Evolutionary conservation across 2,329 filamentous ascomycete species (phyloP), one percentile per base, ranked within the genome.

Genomic region (Ascochyta koolunga): DNA sequence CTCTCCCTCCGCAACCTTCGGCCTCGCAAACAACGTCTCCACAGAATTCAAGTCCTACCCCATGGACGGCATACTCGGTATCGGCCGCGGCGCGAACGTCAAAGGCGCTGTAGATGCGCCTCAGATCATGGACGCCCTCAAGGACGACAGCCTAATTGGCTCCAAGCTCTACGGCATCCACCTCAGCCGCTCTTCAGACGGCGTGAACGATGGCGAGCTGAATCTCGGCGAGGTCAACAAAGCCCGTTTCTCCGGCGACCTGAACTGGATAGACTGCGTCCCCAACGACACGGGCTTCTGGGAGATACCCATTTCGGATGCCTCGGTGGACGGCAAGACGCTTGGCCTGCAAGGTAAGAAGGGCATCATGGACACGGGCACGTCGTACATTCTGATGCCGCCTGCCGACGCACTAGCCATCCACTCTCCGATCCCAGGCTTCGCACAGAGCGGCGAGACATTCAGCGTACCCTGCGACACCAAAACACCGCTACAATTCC

Each of bases 31-130:
- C 29, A 82, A 82, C 21, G 89, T 89, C 2, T 91, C 90, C 1
- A 76, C 85, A 45, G 87, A 95, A 59, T 96, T 96, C 72, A 76
- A 79, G 24, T 82, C 83, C 46, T 96, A 93, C 65, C 89, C 90
- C 1, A 92, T 96, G 74, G 92, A 96, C 71, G 92, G 92, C 21
- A 96, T 96, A 42, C 78, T 96, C 2, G 92, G 91, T 4, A 77
- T 96, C 21, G 89, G 89, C 15, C 86, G 87, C 64, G 82, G 82
- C 56, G 77, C 80, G 25, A 59, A 41, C 5, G 41, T 29, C 13
- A 13, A 82, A 2, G 79, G 78, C 31, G 82, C 71, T 3, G 70
- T 78, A 53, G 69, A 68, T 3, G 67, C 83, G 5, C 83, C 89
- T 18, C 90, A 86, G 38, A 87, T 95, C 63, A 80, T 95, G 70